A percentile compares a stretch with the other conserved stretches of the same genome.
Conservation (phyloP, 345 rosid species). For the Heritiera fomes region DNA sequence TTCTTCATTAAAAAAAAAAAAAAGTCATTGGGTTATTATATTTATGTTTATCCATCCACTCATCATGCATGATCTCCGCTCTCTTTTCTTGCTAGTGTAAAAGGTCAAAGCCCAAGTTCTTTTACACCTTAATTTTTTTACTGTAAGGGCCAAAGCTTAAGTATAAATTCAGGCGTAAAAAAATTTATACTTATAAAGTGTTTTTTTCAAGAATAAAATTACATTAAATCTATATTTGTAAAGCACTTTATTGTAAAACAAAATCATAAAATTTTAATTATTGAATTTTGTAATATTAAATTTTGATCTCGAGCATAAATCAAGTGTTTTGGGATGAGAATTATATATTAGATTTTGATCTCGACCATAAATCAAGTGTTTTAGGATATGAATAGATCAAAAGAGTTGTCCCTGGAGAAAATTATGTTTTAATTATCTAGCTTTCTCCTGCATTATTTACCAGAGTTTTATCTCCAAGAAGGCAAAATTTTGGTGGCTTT, state of each 20-base stretch:
- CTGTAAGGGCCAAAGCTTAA: too few relatives aligned
- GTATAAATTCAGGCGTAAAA: too few relatives aligned
- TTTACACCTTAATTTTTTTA: too few relatives aligned
- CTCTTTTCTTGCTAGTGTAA: too few relatives aligned
- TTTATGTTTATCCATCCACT: not conserved
- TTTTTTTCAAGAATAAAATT: too few relatives aligned
- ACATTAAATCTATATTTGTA: too few relatives aligned
- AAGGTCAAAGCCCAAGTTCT: too few relatives aligned
- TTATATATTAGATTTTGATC: not conserved
- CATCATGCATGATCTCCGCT: too few relatives aligned
- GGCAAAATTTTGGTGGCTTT: conserved; percentile 30
- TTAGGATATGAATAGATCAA: not conserved
- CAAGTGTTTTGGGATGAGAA: not conserved
- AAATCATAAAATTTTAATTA: not conserved
- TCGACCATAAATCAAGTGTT: not conserved
- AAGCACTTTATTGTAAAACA: too few relatives aligned
- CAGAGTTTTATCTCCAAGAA: conserved; percentile 13
- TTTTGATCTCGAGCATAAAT: not conserved
- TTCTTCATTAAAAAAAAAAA: not conserved
- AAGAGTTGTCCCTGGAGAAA: not conserved
- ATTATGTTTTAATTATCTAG: not conserved
- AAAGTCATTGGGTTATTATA: not conserved
- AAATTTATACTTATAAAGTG: too few relatives aligned
- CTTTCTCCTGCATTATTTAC: not conserved
- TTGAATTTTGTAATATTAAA: not conserved